Evolutionary conservation across 371 early-diverging fungal species (phyloP), one percentile per base, ranked within the genome.

Genomic region (Mucor racemosus): DNA sequence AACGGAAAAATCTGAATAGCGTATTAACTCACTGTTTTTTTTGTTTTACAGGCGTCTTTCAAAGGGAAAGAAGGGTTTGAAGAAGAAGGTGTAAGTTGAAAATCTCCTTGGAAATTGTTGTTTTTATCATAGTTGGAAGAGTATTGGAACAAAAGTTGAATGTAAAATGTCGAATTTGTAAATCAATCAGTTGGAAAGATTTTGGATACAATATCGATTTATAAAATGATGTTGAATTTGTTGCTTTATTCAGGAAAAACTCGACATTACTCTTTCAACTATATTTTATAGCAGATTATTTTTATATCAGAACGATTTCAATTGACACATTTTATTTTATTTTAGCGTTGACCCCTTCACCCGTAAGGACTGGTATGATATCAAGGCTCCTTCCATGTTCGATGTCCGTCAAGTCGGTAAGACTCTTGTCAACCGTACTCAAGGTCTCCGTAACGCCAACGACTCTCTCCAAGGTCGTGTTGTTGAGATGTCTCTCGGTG

Each of bases 301-400:
- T 2, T 48, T 19, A 10, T 31, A 3, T 31, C 13, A 54, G 54
- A 53, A 36, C 4, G 33, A 54, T 4, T 33, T 54, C 7, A 34
- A 34, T 34, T 54, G 33, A 19, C 44, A 6, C 11, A 34, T 13
- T 50, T 58, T 38, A n/a, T 48, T 13, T 31, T 60, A 17, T 15
- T 59, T 14, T 69, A 93, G 92, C 76, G 89, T 95, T 76, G 96
- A 96, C 82, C 95, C 96, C 84, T 96, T 94, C 92, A 88, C 94
- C 88, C 95, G 99, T 78, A 99, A 99, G 92, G 99, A 99, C 86
- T 98, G 99, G 99, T 99, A 97, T 83, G 98, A 97, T 82, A 90
- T 99, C 91, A 95, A 96, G 90, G 98, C 97, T 71, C 99, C 99
- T 72, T 91, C 95, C 79, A 90, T 96, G 85, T 99, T 99, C 81